Base-by-base conservation (phyloP, 2,329 filamentous ascomycete genomes). In the Emmonsiellopsis sp. region DNA sequence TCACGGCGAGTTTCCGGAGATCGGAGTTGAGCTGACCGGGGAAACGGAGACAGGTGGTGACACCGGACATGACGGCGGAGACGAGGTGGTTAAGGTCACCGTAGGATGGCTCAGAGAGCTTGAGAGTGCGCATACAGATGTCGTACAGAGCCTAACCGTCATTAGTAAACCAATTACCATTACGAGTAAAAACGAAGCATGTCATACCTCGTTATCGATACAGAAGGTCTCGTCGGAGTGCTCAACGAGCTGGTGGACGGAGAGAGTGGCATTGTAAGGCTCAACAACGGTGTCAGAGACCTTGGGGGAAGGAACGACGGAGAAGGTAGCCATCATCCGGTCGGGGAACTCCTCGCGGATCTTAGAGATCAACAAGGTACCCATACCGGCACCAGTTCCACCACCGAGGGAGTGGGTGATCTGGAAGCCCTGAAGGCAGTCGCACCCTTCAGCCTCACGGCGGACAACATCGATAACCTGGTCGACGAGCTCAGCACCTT, bases 211-310 rank as follows among this genome's bases (percentile, higher is more conserved):
- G 82, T 98, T 98, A 77, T 98, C 93, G 76, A 98, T 98, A 81
- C 93, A 98, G 85, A 96, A 98, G 74, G 93, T 98, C 87, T 94
- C 91, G 74, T 98, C 93, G 50, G 93, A 98, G 86, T 98, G 96
- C 84, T 98, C 93, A 65, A 98, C 93, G 66, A 98, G 83, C 83
- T 98, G 93, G 79, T 98, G 93, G 65, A 98, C 83, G 67, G 93
- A 98, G 68, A 98, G 89, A 58, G 93, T 98, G 70, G 93, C 93
- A 80, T 98, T 98, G 85, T 98, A 98, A 65, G 93, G 93, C 83
- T 98, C 93, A 68, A 98, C 93, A 68, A 98, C 93, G 71, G 93
- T 98, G 76, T 98, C 93, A 59, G 93, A 98, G 70, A 98, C 93
- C 87, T 97, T 98, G 74, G 93, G 93, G 47, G 93, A 97, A 69